phyloP scores from a whole-genome alignment of 495 filamentous ascomycete species.

The Daldinia bambusicola region DNA sequence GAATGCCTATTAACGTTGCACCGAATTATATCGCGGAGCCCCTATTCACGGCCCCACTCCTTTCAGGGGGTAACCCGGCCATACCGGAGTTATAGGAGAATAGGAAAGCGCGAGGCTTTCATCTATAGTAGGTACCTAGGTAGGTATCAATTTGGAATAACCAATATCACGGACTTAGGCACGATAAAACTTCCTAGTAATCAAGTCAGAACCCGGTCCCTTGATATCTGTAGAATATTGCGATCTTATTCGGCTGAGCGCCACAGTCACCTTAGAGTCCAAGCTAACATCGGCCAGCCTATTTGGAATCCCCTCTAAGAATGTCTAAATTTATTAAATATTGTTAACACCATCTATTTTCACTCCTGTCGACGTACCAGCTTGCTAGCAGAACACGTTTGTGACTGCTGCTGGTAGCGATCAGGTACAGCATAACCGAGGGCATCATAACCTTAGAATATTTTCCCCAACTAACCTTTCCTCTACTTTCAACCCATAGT shows the following conservation, averaged over 20 bases:
- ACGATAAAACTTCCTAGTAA: too few relatives aligned
- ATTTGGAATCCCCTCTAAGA: not conserved
- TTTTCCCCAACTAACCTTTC: not conserved
- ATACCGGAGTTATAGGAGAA: too few relatives aligned
- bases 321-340: not conserved
- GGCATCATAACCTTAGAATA: not conserved
- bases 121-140: too few relatives aligned
- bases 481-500: not conserved
- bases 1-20: not conserved
- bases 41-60: not conserved
- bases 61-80: too few relatives aligned
- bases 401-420: not conserved
- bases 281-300: not conserved
- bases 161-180: not conserved
- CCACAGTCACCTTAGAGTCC: not conserved
- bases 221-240: not conserved
- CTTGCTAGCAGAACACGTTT: too few relatives aligned
- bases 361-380: too few relatives aligned
- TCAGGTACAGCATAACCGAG: not conserved
- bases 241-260: not conserved
- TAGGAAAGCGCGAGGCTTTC: too few relatives aligned
- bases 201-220: not conserved
- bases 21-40: not conserved
- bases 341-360: not conserved
- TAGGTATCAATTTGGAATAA: not conserved